Evolutionary conservation across 2,329 filamentous ascomycete genomes (phyloP).

Genomic region (Cryphonectria nitschkei): DNA sequence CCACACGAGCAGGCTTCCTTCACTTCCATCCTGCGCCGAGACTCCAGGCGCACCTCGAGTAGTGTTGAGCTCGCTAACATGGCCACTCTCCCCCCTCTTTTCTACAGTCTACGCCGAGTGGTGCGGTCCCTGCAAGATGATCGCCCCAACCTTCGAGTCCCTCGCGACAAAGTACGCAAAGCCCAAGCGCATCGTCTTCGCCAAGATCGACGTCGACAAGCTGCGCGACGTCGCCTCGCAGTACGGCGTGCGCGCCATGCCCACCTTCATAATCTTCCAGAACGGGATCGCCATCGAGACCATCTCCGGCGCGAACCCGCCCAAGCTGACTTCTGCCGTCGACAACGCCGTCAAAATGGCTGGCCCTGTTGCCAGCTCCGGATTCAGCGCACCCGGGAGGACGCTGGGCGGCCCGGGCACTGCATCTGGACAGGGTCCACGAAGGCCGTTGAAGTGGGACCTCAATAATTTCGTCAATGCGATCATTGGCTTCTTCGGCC

Average conservation of each 20-base stretch:
- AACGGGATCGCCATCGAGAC: constrained; percentile 73
- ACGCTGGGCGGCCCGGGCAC: constrained; percentile 54
- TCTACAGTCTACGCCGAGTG: constrained; percentile 86
- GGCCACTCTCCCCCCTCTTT: constrained; percentile 26
- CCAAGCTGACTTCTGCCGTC: constrained; percentile 75
- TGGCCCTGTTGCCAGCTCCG: constrained; percentile 45
- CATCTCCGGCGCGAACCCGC: constrained; percentile 79
- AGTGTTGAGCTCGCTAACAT: constrained; percentile 30
- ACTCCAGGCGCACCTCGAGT: constrained; percentile 28
- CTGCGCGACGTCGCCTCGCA: constrained; percentile 76
- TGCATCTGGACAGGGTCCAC: constrained; percentile 32
- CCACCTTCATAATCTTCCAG: constrained; percentile 92
- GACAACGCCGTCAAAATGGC: constrained; percentile 67
- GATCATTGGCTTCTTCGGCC: constrained; percentile 59
- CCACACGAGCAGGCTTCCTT: constrained; percentile 12
- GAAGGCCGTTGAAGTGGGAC: constrained; percentile 37
- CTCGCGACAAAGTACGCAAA: constrained; percentile 80
- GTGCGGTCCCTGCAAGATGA: constrained; percentile 92
- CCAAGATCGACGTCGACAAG: constrained; percentile 87
- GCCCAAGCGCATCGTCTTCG: constrained; percentile 82
- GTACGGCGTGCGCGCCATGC: constrained; percentile 85
- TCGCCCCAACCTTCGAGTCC: constrained; percentile 86
- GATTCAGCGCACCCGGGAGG: constrained; percentile 59
- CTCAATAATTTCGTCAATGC: constrained; percentile 52
- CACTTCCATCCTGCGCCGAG: neutral